These are phyloP conservation scores for Emericellopsis atlantica DNA, from an alignment of 2,329 filamentous ascomycete genomes.

Conservation along the genomic window DNA sequence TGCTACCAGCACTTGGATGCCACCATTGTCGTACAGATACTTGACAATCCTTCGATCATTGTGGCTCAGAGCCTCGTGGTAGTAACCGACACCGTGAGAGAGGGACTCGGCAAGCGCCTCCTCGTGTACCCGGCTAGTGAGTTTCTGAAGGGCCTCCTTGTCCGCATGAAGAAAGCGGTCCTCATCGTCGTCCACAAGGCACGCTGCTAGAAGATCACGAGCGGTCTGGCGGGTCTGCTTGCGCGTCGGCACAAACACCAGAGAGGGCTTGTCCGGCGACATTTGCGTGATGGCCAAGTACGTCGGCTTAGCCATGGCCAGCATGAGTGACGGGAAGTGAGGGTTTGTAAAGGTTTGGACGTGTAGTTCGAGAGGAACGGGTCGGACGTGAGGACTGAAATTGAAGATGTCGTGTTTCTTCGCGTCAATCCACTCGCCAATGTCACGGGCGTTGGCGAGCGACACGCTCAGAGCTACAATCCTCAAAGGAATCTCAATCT, in stretches of 20 bases:
- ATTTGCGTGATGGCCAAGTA: constrained; percentile 82
- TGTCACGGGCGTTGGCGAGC: constrained; percentile 80
- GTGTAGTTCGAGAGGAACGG: constrained; percentile 82
- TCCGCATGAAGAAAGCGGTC: constrained; percentile 87
- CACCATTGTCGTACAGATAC: constrained; percentile 79
- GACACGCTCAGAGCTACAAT: constrained; percentile 87
- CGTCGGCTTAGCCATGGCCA: constrained; percentile 93
- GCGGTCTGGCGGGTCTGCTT: constrained; percentile 88
- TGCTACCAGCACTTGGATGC: constrained; percentile 69
- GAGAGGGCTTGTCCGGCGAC: constrained; percentile 76
- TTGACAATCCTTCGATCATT: constrained; percentile 91
- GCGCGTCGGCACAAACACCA: constrained; percentile 84
- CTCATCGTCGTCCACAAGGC: constrained; percentile 78
- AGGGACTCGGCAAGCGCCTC: constrained; percentile 78
- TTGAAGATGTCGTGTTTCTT: constrained; percentile 98
- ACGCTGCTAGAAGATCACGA: constrained; percentile 76
- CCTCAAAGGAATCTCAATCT: constrained; percentile 72
- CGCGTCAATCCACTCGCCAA: constrained; percentile 96
- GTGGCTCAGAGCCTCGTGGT: constrained; percentile 80
- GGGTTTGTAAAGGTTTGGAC: constrained; percentile 93
- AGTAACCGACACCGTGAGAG: constrained; percentile 91
- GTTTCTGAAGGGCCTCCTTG: constrained; percentile 65
- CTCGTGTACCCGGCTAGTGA: constrained; percentile 76
- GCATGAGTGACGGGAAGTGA: constrained; percentile 95
- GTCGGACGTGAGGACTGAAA: constrained; percentile 85